Evolutionary conservation across 164 flowering plant genomes (phyloP).

Genomic region (Paratinospora sagittata): DNA sequence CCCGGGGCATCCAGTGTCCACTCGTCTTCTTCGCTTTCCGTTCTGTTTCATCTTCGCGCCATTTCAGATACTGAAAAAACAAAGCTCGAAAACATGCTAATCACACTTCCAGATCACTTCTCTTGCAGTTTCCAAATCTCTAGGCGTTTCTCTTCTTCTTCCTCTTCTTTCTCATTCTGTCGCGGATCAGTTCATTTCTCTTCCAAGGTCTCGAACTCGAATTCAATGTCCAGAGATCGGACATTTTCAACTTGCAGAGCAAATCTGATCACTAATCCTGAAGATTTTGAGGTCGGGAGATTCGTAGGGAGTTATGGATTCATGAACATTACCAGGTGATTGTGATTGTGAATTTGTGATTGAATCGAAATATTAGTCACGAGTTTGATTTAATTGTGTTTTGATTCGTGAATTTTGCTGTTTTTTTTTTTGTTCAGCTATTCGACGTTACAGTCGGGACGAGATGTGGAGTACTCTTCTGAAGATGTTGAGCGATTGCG

Average conservation of each 20-base stretch:
- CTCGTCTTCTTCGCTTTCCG: background rate
- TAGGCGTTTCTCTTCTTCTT: conserved; percentile 3
- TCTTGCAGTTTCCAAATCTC: background rate
- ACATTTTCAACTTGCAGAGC: conserved; percentile 24
- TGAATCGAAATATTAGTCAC: background rate
- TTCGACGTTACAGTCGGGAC: conserved; percentile 44
- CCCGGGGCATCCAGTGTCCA: conserved; percentile 15
- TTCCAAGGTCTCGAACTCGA: conserved; percentile 4
- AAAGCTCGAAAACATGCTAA: conserved; percentile 12
- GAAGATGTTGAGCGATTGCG: conserved; percentile 50
- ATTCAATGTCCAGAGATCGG: conserved; percentile 1
- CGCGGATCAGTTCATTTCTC: conserved; percentile 7
- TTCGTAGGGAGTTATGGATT: conserved; percentile 83
- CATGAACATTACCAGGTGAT: conserved; percentile 90
- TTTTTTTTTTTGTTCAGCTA: conserved; percentile 33
- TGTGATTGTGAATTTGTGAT: no score
- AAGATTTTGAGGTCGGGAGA: conserved; percentile 70
- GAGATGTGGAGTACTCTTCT: conserved; percentile 28
- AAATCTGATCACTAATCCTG: conserved; percentile 48
- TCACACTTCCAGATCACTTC: conserved; percentile 11
- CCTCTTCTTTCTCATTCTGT: background rate
- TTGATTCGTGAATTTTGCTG: background rate
- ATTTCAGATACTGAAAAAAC: background rate
- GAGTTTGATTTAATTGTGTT: background rate
- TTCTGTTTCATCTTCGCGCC: conserved; percentile 10